phyloP scores from a whole-genome alignment of 1,284 basidiomycete genomes.

The Ceratobasidium sp. region DNA sequence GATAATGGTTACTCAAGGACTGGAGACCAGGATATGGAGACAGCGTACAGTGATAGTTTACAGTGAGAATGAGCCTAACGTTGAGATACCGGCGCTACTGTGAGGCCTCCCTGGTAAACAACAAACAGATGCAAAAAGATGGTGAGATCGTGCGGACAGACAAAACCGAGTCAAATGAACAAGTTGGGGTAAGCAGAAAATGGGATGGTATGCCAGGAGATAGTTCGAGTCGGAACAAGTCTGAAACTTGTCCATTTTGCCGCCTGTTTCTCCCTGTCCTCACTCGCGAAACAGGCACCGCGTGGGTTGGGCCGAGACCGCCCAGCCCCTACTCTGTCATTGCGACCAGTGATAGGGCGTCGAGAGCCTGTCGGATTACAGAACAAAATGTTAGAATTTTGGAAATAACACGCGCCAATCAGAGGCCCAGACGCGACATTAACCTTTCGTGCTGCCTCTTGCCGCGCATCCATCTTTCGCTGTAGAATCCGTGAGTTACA shows the following conservation, averaged over 20 bases:
- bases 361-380: slow-evolving; percentile 27
- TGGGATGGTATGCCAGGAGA: slow-evolving; percentile 34
- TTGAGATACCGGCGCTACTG: slow-evolving; percentile 19
- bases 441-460: slow-evolving; percentile 40
- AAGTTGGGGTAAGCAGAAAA: slow-evolving; percentile 30
- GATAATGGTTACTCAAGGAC: slow-evolving; percentile 30
- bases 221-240: slow-evolving; percentile 3
- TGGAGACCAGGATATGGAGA: slow-evolving; percentile 26
- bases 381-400: slow-evolving; percentile 24
- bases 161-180: slow-evolving; percentile 21
- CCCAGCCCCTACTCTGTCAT: slow-evolving; percentile 23
- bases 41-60: slow-evolving; percentile 39
- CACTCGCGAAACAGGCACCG: slow-evolving; percentile 1
- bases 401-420: slow-evolving; percentile 5
- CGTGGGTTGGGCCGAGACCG: neutral
- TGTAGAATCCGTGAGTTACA: neutral
- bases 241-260: slow-evolving; percentile 38
- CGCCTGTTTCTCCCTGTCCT: slow-evolving; percentile 22
- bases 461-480: slow-evolving; percentile 40
- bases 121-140: slow-evolving; percentile 13
- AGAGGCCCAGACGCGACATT: neutral
- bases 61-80: slow-evolving; percentile 35
- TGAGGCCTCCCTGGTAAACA: slow-evolving; percentile 20
- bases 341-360: slow-evolving; percentile 3
- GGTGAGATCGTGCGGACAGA: slow-evolving; percentile 7